Base-by-base conservation (phyloP, 2,329 filamentous ascomycete species). In the Fusarium newnesense region DNA sequence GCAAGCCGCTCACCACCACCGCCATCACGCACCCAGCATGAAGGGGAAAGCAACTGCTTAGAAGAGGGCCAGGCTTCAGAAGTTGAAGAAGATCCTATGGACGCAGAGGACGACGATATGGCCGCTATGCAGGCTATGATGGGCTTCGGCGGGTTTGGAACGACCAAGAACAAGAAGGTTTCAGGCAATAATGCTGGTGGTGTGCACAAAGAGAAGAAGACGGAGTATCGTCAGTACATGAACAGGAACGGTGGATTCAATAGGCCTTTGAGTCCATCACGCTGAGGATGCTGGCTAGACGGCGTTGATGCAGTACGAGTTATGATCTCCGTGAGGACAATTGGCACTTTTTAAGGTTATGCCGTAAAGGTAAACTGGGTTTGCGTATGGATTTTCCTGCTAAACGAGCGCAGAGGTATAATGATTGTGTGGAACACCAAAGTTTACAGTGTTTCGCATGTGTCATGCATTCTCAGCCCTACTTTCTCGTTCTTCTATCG, bases 221-320 rank as follows among this genome's bases (percentile, higher is more conserved):
- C 92, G 19, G 90, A 97, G 85, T 98, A 98, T 80, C 89, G 96
- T 76, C 96, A 99, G 88, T 99, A 99, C 83, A 99, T 99, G 91
- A 96, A 96, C 79, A 89, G 93, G 64, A 86, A 91, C 58, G 93
- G 93, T 63, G 93, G 93, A 10, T 96, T 96, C 85, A 96, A 96
- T 80, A 84, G 93, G 76, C 93, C 93, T 50, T 84, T 95, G 59
- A 93, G 91, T 81, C 90, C 90, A 26, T 80, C 81, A 26, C 77
- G 85, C 56, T 86, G 64, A 76, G 65, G 5, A 54, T 46, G 32
- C 21, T 19, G 47, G 37, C 21, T n/a, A 19, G 43, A 10, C 10
- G 28, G 32, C 28, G 44, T n/a, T 58, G 34, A 58, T 47, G 21
- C 28, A 46, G 53, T 54, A 32, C 49, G 44, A 34, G 28, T 68